Base-by-base conservation (phyloP, 1,284 basidiomycete genomes). In the Naganishia cerealis region DNA sequence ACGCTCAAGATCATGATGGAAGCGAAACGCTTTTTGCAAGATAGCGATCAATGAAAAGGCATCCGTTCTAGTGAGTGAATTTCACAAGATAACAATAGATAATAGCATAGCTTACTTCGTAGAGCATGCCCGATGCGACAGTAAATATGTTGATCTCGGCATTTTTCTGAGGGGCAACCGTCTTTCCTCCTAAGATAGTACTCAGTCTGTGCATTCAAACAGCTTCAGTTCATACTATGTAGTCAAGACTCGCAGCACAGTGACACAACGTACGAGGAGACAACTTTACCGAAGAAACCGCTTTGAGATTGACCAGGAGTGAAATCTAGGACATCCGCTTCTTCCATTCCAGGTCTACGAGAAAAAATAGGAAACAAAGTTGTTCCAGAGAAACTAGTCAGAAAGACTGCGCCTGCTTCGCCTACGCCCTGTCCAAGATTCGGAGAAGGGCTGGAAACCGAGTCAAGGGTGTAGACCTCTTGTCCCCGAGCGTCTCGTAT, bases 91-190 rank as follows among this genome's bases (percentile, higher is more conserved):
- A 43, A 55, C 53, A 8, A 8, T 9, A 18, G 42, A 15, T 26
- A 15, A 21, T 55, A 15, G 10, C 21, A 36, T 40, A 42, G 46
- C 78, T 59, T 67, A 91, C 92, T 86, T 99, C 95, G 75, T 99
- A 99, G 5, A 99, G 83, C 62, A 97, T 83, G 0, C 96, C 95
- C 5, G 93, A 96, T 15, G 96, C 96, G 29, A 99, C 94, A 0
- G 95, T 99, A 81, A 99, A 99, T 74, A 99, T 95, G 77, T 99
- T 99, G 82, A 99, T 96, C 52, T 94, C 91, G 7, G 93, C 93
- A 71, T 83, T 77, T 26, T 69, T 72, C 24, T 77, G 75, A 0
- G 77, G 73, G 0, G 76, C 70, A 3, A 73, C 55, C 7, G 73
- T 72, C 42, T 72, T 70, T 33, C 52, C 67, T 8, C 80, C 77